Conservation (phyloP, 2,329 filamentous ascomycete species). For the Falciphora oryzae region DNA sequence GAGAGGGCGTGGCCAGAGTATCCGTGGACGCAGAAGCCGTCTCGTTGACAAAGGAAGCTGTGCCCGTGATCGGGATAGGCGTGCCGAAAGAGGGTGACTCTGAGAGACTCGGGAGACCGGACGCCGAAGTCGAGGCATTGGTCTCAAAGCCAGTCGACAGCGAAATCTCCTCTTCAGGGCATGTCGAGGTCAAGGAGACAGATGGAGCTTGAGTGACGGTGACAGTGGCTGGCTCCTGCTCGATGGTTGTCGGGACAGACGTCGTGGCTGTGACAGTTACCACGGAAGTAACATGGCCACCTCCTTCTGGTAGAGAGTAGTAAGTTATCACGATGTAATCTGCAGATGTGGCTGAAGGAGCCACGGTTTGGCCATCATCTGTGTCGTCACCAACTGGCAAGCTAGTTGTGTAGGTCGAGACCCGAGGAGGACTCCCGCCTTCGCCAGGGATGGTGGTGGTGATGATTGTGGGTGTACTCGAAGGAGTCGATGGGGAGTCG, state of each 20-base stretch:
- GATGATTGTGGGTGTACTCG: background rate
- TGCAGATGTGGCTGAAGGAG: background rate
- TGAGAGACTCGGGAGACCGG: background rate
- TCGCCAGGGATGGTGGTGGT: slow-evolving; percentile 15
- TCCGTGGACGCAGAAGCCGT: background rate
- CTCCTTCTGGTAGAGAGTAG: slow-evolving; percentile 9
- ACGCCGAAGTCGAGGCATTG: background rate
- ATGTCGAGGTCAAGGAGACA: background rate
- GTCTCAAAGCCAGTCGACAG: background rate
- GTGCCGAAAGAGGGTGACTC: background rate
- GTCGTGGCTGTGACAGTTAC: slow-evolving; percentile 11
- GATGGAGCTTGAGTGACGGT: background rate
- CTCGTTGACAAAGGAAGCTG: background rate
- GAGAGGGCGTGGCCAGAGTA: background rate
- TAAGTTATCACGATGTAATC: slow-evolving; percentile 11
- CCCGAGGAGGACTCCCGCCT: slow-evolving; percentile 8
- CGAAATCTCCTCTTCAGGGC: background rate
- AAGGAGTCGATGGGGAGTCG: background rate
- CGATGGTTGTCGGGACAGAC: background rate
- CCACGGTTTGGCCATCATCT: background rate
- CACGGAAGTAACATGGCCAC: slow-evolving; percentile 8
- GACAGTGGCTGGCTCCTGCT: background rate
- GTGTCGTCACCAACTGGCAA: slow-evolving; percentile 6
- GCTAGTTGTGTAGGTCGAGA: slow-evolving; percentile 12
- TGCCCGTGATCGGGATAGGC: background rate